A percentile compares a stretch with the other conserved stretches of the same genome.
Conservation (phyloP, 352 stramenopile species). For the Phytophthora quininea region DNA sequence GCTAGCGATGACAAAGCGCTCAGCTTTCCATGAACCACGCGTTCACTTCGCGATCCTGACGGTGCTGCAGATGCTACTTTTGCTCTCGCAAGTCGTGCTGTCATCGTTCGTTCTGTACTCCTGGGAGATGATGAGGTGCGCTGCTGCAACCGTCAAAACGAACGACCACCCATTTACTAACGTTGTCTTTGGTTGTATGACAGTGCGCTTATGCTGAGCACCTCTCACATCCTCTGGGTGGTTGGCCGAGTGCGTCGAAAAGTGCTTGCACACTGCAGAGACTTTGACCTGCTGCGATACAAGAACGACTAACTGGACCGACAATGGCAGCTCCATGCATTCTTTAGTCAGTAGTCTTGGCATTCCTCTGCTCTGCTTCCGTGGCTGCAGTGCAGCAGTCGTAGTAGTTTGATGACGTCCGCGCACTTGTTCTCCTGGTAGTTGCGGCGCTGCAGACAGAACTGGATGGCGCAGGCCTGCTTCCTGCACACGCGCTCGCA, state of each 20-base stretch:
- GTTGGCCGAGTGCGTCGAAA: slow-evolving; percentile 42
- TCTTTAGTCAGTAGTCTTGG: slow-evolving; percentile 1
- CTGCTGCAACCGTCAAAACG: neutral
- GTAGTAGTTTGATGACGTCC: slow-evolving; percentile 72
- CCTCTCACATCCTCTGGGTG: slow-evolving; percentile 48
- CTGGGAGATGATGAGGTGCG: slow-evolving; percentile 54
- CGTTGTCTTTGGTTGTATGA: neutral
- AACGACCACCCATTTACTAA: neutral
- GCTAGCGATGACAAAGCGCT: neutral
- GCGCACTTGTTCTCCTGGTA: slow-evolving; percentile 81
- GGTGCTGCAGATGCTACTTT: slow-evolving; percentile 36
- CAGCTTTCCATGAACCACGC: slow-evolving; percentile 15
- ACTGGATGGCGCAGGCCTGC: slow-evolving; percentile 83
- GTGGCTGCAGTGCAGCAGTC: slow-evolving; percentile 70
- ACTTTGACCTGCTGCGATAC: neutral
- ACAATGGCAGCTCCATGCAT: too few species aligned
- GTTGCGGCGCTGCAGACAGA: slow-evolving; percentile 71
- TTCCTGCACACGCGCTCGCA: slow-evolving; percentile 74
- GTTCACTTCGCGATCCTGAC: slow-evolving; percentile 40
- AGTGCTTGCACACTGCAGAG: slow-evolving; percentile 8
- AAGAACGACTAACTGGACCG: too few species aligned
- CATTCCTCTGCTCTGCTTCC: slow-evolving; percentile 30
- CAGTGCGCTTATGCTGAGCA: slow-evolving; percentile 54
- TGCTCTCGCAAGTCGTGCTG: slow-evolving; percentile 35
- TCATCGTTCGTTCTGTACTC: slow-evolving; percentile 34